Base-by-base conservation (phyloP, 2,329 filamentous ascomycete genomes). In the Aspergillus oerlinghausenensis region DNA sequence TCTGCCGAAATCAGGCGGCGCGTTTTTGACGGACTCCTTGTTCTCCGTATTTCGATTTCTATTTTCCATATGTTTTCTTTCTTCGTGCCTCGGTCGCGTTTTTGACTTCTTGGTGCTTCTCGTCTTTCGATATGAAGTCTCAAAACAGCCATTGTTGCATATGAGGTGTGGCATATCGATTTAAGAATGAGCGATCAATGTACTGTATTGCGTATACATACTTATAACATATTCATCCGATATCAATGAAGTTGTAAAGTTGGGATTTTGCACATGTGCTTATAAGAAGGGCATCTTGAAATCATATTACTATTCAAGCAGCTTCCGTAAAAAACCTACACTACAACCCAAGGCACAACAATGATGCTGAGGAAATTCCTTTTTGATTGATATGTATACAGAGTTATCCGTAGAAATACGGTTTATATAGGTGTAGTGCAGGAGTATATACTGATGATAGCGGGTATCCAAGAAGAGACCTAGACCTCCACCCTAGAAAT, bases 381-480 rank as follows among this genome's bases (percentile, higher is more conserved):
- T 40, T 21, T 8, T 28, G 19, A 43, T 43, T 17, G 32, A 45
- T 55, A 14, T 55, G 17, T 43, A 51, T 55, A 28, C 29, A 29
- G 25, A 51, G 25, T n/a, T 29, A 42, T 21, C 35, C 25, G 19
- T 29, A 69, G 84, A 79, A 23, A 79, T 84, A 63, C 84, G 84
- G 67, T 84, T 81, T 55, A 48, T 49, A 48, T 29, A 35, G 10
- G 25, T 23, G 29, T 25, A 48, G 43, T 45, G 21, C 28, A 45
- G 49, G 42, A 40, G 50, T 26, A 26, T 28, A 32, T 52, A 45
- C 28, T 50, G 4, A 52, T 29, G 42, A 49, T 29, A 56, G 53
- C 51, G 61, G 59, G 59, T 59, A 63, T 59, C 58, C 54, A 53
- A 55, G 54, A 54, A 50, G 51, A 38, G 32, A 38, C 32, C 32